Conservation (phyloP, 148 eudicot genomes). For the Rhododendron molle region DNA sequence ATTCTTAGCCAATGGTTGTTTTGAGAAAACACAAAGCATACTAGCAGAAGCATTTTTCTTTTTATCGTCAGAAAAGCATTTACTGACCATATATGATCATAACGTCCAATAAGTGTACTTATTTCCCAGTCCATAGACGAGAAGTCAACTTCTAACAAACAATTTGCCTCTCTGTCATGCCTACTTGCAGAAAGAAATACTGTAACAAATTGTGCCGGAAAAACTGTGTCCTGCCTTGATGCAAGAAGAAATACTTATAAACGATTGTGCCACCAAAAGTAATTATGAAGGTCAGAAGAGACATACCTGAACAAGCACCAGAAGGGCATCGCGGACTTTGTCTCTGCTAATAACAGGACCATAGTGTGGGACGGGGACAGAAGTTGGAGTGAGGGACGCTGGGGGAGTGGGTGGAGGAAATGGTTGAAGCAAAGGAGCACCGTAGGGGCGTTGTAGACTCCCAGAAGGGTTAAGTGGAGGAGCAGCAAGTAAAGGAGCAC, state of each 20-base stretch:
- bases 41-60: neutral
- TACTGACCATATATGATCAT: neutral
- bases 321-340: constrained; percentile 57
- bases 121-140: neutral
- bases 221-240: neutral
- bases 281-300: neutral
- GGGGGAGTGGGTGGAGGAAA: constrained; percentile 95
- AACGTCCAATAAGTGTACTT: neutral
- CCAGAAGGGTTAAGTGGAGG: constrained; percentile 61
- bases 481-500: constrained; percentile 67
- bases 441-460: constrained; percentile 58
- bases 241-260: neutral
- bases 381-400: constrained; percentile 59
- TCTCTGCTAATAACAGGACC: constrained; percentile 64
- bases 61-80: neutral
- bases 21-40: neutral
- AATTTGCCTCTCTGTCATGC: neutral
- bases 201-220: neutral
- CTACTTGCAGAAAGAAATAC: neutral
- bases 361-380: constrained; percentile 37
- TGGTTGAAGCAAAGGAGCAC: constrained; percentile 83
- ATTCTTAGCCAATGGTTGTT: neutral
- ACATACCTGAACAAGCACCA: constrained; percentile 58
- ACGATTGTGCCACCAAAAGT: neutral
- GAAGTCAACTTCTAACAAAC: neutral